Conservation (phyloP, 345 rosid species). For the Fremontodendron californicum region DNA sequence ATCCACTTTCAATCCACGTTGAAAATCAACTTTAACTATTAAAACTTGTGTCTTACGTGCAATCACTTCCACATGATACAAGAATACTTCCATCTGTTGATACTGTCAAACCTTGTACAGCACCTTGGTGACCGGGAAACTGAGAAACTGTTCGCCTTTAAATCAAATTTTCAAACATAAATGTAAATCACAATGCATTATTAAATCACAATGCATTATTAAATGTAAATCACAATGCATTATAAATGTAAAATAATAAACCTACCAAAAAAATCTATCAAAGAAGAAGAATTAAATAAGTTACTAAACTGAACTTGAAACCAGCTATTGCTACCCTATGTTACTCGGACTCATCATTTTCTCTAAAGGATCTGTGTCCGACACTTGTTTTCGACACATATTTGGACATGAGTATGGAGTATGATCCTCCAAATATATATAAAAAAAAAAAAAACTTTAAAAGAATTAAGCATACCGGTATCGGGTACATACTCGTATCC, state of each 20-base stretch:
- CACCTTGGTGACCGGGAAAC: slow-evolving; percentile 92
- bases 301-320: not conserved
- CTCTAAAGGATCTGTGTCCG: too few species aligned
- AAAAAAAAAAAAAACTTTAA: too few species aligned
- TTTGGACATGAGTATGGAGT: too few species aligned
- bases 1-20: not conserved
- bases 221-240: not conserved
- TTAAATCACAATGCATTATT: too few species aligned
- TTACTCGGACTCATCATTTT: too few species aligned
- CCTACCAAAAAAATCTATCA: not conserved
- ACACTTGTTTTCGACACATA: too few species aligned
- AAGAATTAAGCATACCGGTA: too few species aligned
- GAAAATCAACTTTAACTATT: slow-evolving; percentile 1
- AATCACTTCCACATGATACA: slow-evolving; percentile 87
- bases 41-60: slow-evolving; percentile 56
- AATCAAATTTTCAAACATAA: slow-evolving; percentile 10
- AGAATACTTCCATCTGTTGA: slow-evolving; percentile 80
- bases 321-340: too few species aligned
- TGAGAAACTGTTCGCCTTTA: slow-evolving; percentile 77
- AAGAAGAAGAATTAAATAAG: not conserved
- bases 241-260: not conserved
- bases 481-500: too few species aligned
- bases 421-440: too few species aligned
- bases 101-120: slow-evolving; percentile 77
- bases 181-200: not conserved